Conservation (phyloP, 805 yeast species). For the Ogataea salicorniae region DNA sequence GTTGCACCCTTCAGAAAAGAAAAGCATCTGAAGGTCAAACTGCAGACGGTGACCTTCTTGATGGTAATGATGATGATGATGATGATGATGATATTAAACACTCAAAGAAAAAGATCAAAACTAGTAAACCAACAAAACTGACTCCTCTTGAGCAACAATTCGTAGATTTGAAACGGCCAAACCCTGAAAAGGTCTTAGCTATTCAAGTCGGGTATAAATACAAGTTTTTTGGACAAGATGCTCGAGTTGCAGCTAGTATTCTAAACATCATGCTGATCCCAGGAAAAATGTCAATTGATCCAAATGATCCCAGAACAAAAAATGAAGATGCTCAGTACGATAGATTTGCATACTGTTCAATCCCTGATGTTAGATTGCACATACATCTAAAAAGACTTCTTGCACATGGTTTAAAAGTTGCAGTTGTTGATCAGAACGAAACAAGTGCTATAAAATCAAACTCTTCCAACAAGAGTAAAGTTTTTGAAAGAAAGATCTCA, state of each 20-base stretch:
- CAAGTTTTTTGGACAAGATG: slow-evolving; percentile 83
- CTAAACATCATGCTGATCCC: slow-evolving; percentile 68
- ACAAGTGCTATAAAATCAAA: slow-evolving; percentile 65
- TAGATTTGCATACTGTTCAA: slow-evolving; percentile 75
- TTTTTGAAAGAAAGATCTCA: slow-evolving; percentile 66
- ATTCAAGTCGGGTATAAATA: slow-evolving; percentile 91
- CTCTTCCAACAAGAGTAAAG: slow-evolving; percentile 44
- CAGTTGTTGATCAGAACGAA: slow-evolving; percentile 81
- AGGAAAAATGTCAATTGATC: slow-evolving; percentile 55
- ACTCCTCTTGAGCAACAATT: slow-evolving; percentile 84
- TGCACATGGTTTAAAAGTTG: slow-evolving; percentile 71
- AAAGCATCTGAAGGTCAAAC: neutral
- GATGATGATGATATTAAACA: slow-evolving; percentile 2
- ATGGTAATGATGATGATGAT: neutral
- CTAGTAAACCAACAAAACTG: slow-evolving; percentile 27
- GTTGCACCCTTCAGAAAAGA: neutral
- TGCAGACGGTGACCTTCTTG: neutral
- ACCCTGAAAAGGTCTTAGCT: slow-evolving; percentile 68
- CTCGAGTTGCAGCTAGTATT: slow-evolving; percentile 58
- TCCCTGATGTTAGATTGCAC: slow-evolving; percentile 73
- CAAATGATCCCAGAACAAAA: slow-evolving; percentile 27
- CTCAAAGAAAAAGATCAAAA: slow-evolving; percentile 9
- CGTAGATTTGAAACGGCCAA: slow-evolving; percentile 51
- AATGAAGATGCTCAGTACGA: slow-evolving; percentile 42
- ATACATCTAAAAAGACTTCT: slow-evolving; percentile 72